phyloP scores from a whole-genome alignment of 768 basidiomycete species.

The Panaeolus papilionaceus region DNA sequence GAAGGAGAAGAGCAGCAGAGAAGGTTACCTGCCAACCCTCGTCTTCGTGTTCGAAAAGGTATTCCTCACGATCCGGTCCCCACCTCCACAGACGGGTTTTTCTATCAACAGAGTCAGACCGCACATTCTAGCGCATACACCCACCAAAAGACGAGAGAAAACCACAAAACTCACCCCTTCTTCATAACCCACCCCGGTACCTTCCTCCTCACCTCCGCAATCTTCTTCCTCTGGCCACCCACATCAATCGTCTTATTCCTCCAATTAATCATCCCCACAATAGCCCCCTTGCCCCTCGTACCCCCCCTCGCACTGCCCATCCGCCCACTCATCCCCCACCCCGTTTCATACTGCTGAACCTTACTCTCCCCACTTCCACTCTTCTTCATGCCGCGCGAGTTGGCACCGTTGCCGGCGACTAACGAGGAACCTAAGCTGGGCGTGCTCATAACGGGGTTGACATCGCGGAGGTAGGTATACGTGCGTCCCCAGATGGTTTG shows the following conservation, averaged over 20 bases:
- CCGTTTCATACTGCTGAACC: not conserved
- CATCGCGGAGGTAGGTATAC: constrained; percentile 51
- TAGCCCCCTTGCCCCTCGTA: constrained; percentile 27
- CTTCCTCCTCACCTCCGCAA: constrained; percentile 47
- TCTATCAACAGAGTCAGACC: constrained; percentile 29
- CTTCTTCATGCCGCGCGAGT: not conserved
- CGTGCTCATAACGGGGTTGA: constrained; percentile 41
- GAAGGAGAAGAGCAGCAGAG: not conserved
- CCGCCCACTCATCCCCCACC: not conserved
- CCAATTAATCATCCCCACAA: constrained; percentile 58
- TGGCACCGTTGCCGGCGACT: not conserved
- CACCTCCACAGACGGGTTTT: constrained; percentile 52
- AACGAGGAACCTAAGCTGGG: not conserved
- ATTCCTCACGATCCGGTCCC: constrained; percentile 49
- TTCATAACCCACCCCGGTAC: constrained; percentile 22
- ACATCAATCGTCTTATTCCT: constrained; percentile 55
- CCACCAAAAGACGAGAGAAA: not conserved
- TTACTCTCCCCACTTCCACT: constrained; percentile 20
- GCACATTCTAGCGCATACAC: too few relatives aligned
- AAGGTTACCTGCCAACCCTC: constrained; percentile 52
- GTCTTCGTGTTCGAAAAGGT: constrained; percentile 45
- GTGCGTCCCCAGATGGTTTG: constrained; percentile 50
- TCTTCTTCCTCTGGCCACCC: constrained; percentile 43
- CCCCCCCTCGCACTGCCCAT: not conserved
- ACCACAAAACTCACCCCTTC: not conserved